Evolutionary conservation across 805 yeast species (phyloP).

Genomic region (Torulaspora indica): DNA sequence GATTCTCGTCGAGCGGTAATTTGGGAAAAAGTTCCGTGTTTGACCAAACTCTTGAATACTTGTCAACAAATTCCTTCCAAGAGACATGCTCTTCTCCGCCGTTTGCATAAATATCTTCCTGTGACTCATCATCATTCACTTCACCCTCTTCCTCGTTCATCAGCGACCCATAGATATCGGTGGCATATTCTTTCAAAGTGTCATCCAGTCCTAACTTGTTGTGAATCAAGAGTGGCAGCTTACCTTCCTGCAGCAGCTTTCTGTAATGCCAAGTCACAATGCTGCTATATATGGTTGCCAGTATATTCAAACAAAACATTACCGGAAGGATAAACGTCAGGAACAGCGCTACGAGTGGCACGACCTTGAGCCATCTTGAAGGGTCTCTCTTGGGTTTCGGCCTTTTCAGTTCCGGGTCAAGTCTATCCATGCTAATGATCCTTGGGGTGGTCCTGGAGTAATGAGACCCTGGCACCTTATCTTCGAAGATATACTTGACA

Average conservation of each 20-base stretch:
- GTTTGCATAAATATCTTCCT: slow-evolving; percentile 1
- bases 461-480: slow-evolving; percentile 32
- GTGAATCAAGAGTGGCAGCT: slow-evolving; percentile 21
- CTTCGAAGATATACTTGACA: slow-evolving; percentile 45
- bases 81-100: slow-evolving; percentile 12
- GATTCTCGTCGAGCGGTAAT: slow-evolving; percentile 38
- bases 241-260: slow-evolving; percentile 22
- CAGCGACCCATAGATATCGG: slow-evolving; percentile 25
- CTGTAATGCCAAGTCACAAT: slow-evolving; percentile 27
- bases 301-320: slow-evolving; percentile 24
- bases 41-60: slow-evolving; percentile 23
- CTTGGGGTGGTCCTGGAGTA: slow-evolving; percentile 25
- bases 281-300: slow-evolving; percentile 33
- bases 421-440: slow-evolving; percentile 25
- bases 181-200: slow-evolving; percentile 22
- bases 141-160: slow-evolving; percentile 21
- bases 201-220: slow-evolving; percentile 26
- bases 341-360: slow-evolving; percentile 8
- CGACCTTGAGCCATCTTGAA: slow-evolving; percentile 8
- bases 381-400: slow-evolving; percentile 3
- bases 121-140: slow-evolving; percentile 9
- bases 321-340: slow-evolving; percentile 26
- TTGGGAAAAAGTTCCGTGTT: slow-evolving; percentile 16
- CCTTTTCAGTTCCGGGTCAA: slow-evolving; percentile 16
- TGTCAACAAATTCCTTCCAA: slow-evolving; percentile 29